Evolutionary conservation across 1,139 yeast genomes (phyloP).

Genomic region (Magnusiomyces fungicola): DNA sequence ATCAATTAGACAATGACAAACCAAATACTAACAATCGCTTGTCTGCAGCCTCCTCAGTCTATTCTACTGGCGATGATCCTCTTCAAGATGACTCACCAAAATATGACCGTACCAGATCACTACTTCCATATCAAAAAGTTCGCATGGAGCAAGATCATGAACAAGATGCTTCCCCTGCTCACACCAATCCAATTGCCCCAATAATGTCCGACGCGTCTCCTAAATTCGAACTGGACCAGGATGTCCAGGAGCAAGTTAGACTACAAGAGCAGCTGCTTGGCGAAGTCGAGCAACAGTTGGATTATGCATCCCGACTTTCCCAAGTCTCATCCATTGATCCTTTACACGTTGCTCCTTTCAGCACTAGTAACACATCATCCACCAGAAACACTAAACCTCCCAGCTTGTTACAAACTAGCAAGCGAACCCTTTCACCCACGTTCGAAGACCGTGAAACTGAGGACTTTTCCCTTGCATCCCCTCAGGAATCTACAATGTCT

Average conservation of each 20-base stretch:
- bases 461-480: neutral
- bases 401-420: neutral
- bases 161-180: neutral
- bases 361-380: neutral
- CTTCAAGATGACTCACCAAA: conserved; percentile 9
- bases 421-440: neutral
- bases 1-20: neutral
- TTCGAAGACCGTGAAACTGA: neutral
- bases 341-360: no score
- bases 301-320: neutral
- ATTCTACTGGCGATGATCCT: conserved; percentile 9
- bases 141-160: neutral
- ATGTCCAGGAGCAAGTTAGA: neutral
- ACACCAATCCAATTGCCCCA: neutral
- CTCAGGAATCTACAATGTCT: neutral
- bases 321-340: neutral
- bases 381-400: neutral
- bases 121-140: conserved; percentile 13
- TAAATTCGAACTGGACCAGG: neutral
- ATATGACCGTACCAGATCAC: conserved; percentile 10
- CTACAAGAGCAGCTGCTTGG: conserved; percentile 1
- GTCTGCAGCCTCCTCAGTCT: conserved; percentile 9
- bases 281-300: neutral
- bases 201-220: no score
- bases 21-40: neutral